These are phyloP conservation scores for Puccinia coronata DNA, from an alignment of 1,284 basidiomycete genomes.

Conservation along the genomic window DNA sequence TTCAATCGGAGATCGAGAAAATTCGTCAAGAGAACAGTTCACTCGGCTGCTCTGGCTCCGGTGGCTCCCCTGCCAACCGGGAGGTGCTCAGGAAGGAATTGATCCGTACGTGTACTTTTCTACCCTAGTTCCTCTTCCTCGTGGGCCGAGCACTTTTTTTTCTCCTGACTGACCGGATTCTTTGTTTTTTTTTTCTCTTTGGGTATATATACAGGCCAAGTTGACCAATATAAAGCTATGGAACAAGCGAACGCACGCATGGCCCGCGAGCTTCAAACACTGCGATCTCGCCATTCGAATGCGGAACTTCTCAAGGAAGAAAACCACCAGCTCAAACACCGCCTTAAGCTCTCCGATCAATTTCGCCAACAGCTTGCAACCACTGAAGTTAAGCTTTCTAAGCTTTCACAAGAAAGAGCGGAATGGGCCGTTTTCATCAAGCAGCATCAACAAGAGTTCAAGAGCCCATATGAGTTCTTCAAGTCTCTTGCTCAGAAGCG, in stretches of 20 bases:
- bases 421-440: constrained; percentile 47
- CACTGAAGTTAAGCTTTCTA: constrained; percentile 37
- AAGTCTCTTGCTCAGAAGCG: constrained; percentile 24
- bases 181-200: too few relatives aligned
- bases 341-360: constrained; percentile 20
- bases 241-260: constrained; percentile 34
- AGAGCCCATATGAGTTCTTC: constrained; percentile 32
- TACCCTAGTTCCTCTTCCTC: background rate
- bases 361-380: constrained; percentile 28
- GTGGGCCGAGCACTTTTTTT: background rate
- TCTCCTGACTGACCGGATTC: background rate
- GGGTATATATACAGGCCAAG: constrained; percentile 30
- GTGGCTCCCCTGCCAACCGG: background rate
- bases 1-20: constrained; percentile 24
- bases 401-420: constrained; percentile 29
- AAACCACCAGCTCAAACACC: constrained; percentile 35
- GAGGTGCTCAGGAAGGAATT: constrained; percentile 45
- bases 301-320: constrained; percentile 46
- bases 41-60: constrained; percentile 5
- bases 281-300: constrained; percentile 20
- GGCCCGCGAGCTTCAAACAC: constrained; percentile 9
- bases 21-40: constrained; percentile 23
- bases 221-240: constrained; percentile 41
- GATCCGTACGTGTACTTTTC: constrained; percentile 4
- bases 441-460: constrained; percentile 26